A percentile compares a stretch with the other conserved stretches of the same genome.
phyloP scores from a whole-genome alignment of 2,329 filamentous ascomycete species.

The Nannizziopsis arthrosporioides region DNA sequence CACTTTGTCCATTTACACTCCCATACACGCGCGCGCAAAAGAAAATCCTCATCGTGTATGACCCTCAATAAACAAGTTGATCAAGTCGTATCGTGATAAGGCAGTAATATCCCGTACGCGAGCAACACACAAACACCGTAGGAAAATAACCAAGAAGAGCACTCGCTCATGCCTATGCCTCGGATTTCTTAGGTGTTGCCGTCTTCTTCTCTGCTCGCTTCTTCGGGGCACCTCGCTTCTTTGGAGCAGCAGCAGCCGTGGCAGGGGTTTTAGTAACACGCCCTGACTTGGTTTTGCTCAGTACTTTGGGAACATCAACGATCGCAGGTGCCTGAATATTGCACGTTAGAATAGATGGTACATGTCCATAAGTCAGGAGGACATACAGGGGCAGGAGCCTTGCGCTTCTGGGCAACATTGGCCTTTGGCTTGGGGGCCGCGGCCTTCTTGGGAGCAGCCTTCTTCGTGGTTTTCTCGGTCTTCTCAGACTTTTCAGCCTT shows the following conservation, averaged over 20 bases:
- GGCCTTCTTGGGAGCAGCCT: slow-evolving; percentile 39
- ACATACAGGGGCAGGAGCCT: slow-evolving; percentile 36
- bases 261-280: slow-evolving; percentile 61
- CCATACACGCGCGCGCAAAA: background rate
- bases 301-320: slow-evolving; percentile 56
- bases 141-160: slow-evolving; percentile 5
- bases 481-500: slow-evolving; percentile 23
- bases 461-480: slow-evolving; percentile 38
- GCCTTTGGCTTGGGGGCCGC: slow-evolving; percentile 43
- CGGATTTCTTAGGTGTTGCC: slow-evolving; percentile 31
- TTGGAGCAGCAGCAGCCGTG: slow-evolving; percentile 33
- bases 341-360: background rate
- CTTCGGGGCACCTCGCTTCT: slow-evolving; percentile 35
- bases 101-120: slow-evolving; percentile 1
- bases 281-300: slow-evolving; percentile 76
- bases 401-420: slow-evolving; percentile 44
- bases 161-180: slow-evolving; percentile 14
- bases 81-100: slow-evolving; percentile 10
- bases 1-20: slow-evolving; percentile 6
- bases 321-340: slow-evolving; percentile 48
- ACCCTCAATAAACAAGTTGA: background rate
- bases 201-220: slow-evolving; percentile 38
- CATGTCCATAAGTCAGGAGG: background rate
- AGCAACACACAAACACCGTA: slow-evolving; percentile 11
- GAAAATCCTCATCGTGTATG: background rate